Evolutionary conservation across 192 early-diverging fungal genomes (phyloP), one percentile per base, ranked within the genome.

Genomic region (Helicostylum pulchrum): DNA sequence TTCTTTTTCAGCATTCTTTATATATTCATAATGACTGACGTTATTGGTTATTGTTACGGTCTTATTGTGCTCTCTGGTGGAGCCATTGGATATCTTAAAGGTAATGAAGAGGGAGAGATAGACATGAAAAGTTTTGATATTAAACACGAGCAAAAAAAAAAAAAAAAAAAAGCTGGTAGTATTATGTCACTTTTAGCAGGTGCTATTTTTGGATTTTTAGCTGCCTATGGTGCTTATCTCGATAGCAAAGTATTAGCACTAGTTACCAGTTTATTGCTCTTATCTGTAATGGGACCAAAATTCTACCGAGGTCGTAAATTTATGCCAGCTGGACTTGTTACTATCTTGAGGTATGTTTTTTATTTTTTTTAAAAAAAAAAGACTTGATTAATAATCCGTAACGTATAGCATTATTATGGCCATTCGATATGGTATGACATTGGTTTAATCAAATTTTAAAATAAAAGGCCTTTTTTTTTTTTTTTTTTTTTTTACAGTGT

Each of bases 271-370:
- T 20, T 67, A 34, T 7, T 55, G 4, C 53, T 80, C 4, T 46
- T 77, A 34, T 7, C 53, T 8, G 64, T 78, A 8, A 79, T 79
- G 80, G 74, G 78, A 3, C n/a, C 56, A 0, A 64, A 75, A 31
- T 81, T 75, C 63, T 39, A 30, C 10, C 72, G 71, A 47, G 58
- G 65, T 31, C 76, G 75, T 9, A 74, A 71, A 51, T 74, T 79
- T 36, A 79, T 81, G 78, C 72, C 78, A 21, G 78, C 72, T n/a
- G 78, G 78, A 4, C 34, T 77, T 7, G 66, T 79, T 8, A 49
- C 72, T 62, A 39, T 71, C 12, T 39, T 79, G n/a, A 77, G 73
- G 70, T 77, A 20, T 44, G 12, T 8, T 20, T 23, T 9, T 53
- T 39, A 19, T 44, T 39, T 21, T 30, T 46, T 52, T 45, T 31